phyloP scores from a whole-genome alignment of 768 basidiomycete genomes.

The Cystobasidium onofrii region DNA sequence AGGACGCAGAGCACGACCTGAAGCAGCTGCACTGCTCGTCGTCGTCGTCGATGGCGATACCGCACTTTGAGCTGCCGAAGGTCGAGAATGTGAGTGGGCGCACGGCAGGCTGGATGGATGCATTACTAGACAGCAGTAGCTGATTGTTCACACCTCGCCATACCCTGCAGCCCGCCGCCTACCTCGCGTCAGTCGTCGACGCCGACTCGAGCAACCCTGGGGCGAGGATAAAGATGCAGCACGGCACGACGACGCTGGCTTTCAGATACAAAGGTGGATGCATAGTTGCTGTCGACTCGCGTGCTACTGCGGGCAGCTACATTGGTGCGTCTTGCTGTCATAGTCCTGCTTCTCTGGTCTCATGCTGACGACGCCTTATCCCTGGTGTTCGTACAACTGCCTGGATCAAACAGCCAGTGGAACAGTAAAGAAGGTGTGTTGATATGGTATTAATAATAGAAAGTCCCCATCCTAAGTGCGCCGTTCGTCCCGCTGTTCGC shows the following conservation, averaged over 20 bases:
- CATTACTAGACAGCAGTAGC: too few relatives aligned
- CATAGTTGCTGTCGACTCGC: slow-evolving; percentile 97
- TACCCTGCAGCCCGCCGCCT: slow-evolving; percentile 19
- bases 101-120: neutral
- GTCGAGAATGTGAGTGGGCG: slow-evolving; percentile 26
- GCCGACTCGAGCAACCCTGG: slow-evolving; percentile 51
- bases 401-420: neutral
- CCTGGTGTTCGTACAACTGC: neutral
- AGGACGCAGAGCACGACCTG: slow-evolving; percentile 8
- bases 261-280: slow-evolving; percentile 95
- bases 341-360: neutral
- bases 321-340: slow-evolving; percentile 57
- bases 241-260: slow-evolving; percentile 95
- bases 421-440: slow-evolving; percentile 44
- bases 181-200: slow-evolving; percentile 23
- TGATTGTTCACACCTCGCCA: too few relatives aligned
- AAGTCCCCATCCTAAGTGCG: too few relatives aligned
- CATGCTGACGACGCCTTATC: slow-evolving; percentile 6
- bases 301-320: slow-evolving; percentile 95
- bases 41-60: slow-evolving; percentile 12
- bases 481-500: neutral
- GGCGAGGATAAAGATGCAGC: slow-evolving; percentile 95
- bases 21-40: neutral
- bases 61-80: slow-evolving; percentile 27
- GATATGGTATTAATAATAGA: too few relatives aligned